Percentiles rank a stretch among this genome's conserved stretches.
These are phyloP conservation scores for Picochlorum sp. DNA, from an alignment of 139 green algal species.

Conservation along the genomic window DNA sequence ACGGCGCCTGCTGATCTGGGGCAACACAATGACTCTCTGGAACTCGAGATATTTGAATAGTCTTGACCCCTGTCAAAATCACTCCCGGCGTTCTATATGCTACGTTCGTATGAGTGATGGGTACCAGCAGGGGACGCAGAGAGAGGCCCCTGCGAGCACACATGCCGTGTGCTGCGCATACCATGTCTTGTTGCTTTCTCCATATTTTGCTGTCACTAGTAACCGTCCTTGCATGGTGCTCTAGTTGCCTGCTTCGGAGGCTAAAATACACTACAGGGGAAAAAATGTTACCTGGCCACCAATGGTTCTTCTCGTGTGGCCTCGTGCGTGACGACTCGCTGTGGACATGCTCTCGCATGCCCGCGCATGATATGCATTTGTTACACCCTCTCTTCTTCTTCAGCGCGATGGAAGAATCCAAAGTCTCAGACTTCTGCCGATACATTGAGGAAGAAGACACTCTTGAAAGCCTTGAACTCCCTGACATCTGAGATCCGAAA, in stretches of 20 bases:
- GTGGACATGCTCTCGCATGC: conserved; percentile 1
- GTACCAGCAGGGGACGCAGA: neutral
- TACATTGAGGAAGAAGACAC: too few relatives aligned
- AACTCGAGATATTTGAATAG: neutral
- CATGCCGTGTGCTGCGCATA: too few relatives aligned
- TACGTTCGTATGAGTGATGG: conserved; percentile 4
- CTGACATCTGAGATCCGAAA: too few relatives aligned
- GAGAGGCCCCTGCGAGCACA: too few relatives aligned
- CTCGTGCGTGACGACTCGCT: neutral
- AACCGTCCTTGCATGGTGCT: neutral
- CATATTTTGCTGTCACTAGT: conserved; percentile 2
- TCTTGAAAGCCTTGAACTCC: too few relatives aligned
- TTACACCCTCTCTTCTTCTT: neutral
- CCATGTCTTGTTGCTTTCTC: neutral
- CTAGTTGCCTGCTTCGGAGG: neutral
- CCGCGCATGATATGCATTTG: conserved; percentile 5
- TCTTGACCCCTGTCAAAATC: conserved; percentile 1
- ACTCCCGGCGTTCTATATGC: neutral
- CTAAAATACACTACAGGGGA: conserved; percentile 7
- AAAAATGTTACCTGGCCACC: conserved; percentile 10
- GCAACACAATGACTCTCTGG: too few relatives aligned
- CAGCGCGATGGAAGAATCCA: too few relatives aligned
- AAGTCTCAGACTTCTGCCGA: too few relatives aligned
- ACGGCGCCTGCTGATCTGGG: neutral
- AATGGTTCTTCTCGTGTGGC: neutral